Evolutionary conservation across 2,329 filamentous ascomycete genomes (phyloP).

Genomic region (Pleoardoris graminearum): DNA sequence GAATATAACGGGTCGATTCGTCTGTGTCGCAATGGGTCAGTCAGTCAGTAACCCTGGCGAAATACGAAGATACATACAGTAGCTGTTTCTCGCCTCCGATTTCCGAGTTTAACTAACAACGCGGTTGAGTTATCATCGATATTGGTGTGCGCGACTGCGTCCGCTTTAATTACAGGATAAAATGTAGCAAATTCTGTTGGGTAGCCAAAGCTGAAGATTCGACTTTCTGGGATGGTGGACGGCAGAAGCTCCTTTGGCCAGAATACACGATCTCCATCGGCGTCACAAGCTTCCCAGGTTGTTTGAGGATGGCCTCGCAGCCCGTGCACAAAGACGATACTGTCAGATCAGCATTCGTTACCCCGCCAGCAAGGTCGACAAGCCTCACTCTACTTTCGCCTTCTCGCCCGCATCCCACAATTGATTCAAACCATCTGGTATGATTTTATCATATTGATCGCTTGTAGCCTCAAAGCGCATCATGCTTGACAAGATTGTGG

Average conservation of each 20-base stretch:
- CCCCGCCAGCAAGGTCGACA: neutral
- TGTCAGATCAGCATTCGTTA: neutral
- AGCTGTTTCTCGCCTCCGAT: conserved; percentile 1
- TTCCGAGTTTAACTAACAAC: neutral
- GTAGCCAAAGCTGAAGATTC: conserved; percentile 8
- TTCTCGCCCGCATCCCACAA: neutral
- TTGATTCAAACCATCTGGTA: neutral
- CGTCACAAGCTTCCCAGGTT: conserved; percentile 1
- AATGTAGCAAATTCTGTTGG: conserved; percentile 4
- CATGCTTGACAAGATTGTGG: neutral
- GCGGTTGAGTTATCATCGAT: conserved; percentile 3
- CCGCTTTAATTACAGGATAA: neutral
- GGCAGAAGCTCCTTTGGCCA: neutral
- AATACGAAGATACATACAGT: neutral
- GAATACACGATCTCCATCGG: neutral
- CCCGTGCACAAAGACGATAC: neutral
- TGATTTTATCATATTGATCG: neutral
- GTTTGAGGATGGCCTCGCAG: neutral
- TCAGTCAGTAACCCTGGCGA: neutral
- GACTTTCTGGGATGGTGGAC: neutral
- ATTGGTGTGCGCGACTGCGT: neutral
- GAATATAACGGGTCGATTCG: conserved; percentile 6
- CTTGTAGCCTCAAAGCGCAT: neutral
- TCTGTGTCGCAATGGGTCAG: neutral
- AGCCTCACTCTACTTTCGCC: neutral